These are phyloP conservation scores for Phytophthora palmivora DNA, from an alignment of 352 stramenopile species.

Conservation along the genomic window DNA sequence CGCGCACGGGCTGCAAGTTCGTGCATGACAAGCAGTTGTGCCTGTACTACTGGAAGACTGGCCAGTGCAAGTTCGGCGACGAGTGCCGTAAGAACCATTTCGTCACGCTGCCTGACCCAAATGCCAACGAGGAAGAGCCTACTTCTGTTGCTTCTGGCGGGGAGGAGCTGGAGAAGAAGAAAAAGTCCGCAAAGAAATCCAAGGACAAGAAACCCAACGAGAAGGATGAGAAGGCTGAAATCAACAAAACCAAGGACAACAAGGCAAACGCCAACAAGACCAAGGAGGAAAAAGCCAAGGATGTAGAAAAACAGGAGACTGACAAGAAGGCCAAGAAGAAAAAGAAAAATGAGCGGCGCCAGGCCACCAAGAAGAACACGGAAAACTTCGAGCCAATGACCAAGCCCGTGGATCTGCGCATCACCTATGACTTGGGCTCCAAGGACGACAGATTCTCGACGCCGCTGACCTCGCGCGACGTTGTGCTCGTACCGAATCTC, in stretches of 20 bases:
- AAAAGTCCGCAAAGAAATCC: constrained; percentile 22
- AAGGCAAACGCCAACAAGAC: constrained; percentile 10
- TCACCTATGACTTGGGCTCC: constrained; percentile 71
- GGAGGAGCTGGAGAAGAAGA: constrained; percentile 31
- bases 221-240: neutral
- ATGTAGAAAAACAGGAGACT: constrained; percentile 26
- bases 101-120: constrained; percentile 36
- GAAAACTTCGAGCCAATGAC: constrained; percentile 78
- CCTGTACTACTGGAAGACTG: constrained; percentile 49
- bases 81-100: constrained; percentile 69
- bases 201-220: constrained; percentile 1
- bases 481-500: constrained; percentile 75
- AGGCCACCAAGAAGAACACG: constrained; percentile 78
- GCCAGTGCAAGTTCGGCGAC: constrained; percentile 61
- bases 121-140: constrained; percentile 11
- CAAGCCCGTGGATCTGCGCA: constrained; percentile 70
- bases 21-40: constrained; percentile 71
- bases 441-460: constrained; percentile 68
- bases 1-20: constrained; percentile 40
- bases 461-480: constrained; percentile 61
- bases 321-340: constrained; percentile 50
- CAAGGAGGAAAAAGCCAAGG: constrained; percentile 30
- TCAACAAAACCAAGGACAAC: constrained; percentile 10
- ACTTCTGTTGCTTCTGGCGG: neutral
- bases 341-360: constrained; percentile 44